phyloP scores from a whole-genome alignment of 2,329 filamentous ascomycete genomes.

The Fusarium robinianum region DNA sequence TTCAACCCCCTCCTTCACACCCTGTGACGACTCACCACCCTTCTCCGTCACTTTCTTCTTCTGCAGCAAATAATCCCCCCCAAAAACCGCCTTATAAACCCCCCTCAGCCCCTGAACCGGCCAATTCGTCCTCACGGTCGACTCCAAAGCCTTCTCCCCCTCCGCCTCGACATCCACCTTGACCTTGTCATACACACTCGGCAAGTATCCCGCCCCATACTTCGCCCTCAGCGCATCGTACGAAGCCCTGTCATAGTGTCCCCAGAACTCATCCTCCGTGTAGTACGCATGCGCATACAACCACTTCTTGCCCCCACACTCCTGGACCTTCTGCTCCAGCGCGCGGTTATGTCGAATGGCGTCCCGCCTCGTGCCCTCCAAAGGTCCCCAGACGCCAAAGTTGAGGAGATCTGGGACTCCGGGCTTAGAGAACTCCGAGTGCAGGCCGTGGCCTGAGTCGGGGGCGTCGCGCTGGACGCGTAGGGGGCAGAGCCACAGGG shows the following conservation, averaged over 20 bases:
- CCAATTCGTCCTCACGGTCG: conserved; percentile 44
- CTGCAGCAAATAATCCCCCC: conserved; percentile 53
- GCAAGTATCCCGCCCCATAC: conserved; percentile 63
- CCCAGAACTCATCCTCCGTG: conserved; percentile 70
- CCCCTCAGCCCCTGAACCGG: conserved; percentile 53
- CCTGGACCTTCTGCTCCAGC: conserved; percentile 62
- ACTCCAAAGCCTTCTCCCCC: conserved; percentile 36
- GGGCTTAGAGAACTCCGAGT: conserved; percentile 50
- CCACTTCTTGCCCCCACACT: conserved; percentile 69
- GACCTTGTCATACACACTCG: conserved; percentile 71
- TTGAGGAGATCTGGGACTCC: conserved; percentile 55
- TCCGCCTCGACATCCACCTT: conserved; percentile 52
- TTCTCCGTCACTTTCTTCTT: conserved; percentile 31
- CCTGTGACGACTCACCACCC: conserved; percentile 1
- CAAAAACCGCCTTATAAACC: conserved; percentile 50
- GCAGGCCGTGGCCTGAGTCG: conserved; percentile 51
- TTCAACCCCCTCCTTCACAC: background rate
- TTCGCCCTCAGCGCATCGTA: conserved; percentile 63
- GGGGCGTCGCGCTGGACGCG: conserved; percentile 48
- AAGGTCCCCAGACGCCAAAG: conserved; percentile 65
- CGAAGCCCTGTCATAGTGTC: conserved; percentile 61
- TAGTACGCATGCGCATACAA: conserved; percentile 73
- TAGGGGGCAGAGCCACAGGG: conserved; percentile 61
- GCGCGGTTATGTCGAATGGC: conserved; percentile 61
- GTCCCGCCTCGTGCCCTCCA: conserved; percentile 46